A percentile compares a stretch with the other conserved stretches of the same genome.
Conservation (phyloP, 73 alveolate genomes). For the Paramecium caudatum region DNA sequence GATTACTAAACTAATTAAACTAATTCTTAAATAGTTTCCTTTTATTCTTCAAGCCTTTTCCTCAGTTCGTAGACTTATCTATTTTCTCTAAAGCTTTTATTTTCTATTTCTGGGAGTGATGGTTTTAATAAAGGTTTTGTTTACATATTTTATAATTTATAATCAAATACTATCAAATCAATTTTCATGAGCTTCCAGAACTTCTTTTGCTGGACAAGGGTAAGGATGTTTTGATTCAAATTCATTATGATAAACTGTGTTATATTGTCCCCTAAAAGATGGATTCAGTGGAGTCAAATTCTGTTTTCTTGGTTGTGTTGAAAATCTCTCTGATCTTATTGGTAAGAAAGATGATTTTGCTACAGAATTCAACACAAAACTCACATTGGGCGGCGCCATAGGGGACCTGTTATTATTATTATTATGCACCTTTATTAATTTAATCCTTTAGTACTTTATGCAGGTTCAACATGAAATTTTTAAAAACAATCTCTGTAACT, state of each 20-base stretch:
- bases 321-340: not conserved
- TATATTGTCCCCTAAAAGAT: conserved; percentile 46
- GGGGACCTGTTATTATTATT: not conserved
- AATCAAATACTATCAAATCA: not conserved
- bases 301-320: not conserved
- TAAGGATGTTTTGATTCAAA: not conserved
- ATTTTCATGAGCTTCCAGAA: conserved; percentile 11
- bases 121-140: not conserved
- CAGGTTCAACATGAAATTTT: not conserved
- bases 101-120: not conserved
- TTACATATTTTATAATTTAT: not conserved
- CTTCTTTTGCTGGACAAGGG: conserved; percentile 66
- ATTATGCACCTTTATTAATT: not conserved
- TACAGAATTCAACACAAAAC: not conserved
- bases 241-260: conserved; percentile 24
- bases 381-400: not conserved
- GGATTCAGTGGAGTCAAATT: not conserved
- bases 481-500: conserved; percentile 1
- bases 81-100: not conserved
- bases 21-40: not conserved
- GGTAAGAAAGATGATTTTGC: not conserved
- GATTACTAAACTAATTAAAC: conserved; percentile 12
- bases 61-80: not conserved
- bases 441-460: conserved; percentile 11
- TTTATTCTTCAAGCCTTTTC: not conserved